Conservation (phyloP, 1,284 basidiomycete species). For the Apiotrichum brassicae region DNA sequence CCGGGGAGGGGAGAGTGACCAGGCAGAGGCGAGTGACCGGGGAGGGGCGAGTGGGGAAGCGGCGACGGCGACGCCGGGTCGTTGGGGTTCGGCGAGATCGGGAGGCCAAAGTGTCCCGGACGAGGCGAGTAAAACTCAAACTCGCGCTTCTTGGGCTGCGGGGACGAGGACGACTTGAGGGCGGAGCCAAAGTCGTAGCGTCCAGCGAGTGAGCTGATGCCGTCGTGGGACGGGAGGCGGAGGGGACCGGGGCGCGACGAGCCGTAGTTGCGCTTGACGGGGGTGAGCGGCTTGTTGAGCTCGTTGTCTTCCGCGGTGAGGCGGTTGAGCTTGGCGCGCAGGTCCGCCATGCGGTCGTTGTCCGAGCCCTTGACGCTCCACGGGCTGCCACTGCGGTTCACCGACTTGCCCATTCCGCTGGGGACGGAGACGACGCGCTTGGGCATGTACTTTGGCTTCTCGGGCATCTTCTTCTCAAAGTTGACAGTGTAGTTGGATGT, state of each 20-base stretch:
- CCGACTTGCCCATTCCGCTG: slow-evolving; percentile 33
- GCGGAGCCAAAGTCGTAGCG: slow-evolving; percentile 53
- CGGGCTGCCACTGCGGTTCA: slow-evolving; percentile 30
- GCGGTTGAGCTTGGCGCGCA: slow-evolving; percentile 49
- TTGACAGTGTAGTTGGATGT: slow-evolving; percentile 69
- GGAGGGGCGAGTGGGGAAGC: background rate
- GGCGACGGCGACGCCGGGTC: slow-evolving; percentile 2
- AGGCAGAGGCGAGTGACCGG: no score
- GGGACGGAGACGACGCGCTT: slow-evolving; percentile 20
- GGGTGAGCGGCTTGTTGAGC: slow-evolving; percentile 8
- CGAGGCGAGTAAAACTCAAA: slow-evolving; percentile 41
- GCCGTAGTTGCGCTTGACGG: slow-evolving; percentile 13
- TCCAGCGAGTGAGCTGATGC: slow-evolving; percentile 24
- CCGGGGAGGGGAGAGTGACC: background rate
- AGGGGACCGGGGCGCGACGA: slow-evolving; percentile 10
- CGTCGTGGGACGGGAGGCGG: slow-evolving; percentile 22
- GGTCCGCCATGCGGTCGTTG: slow-evolving; percentile 44
- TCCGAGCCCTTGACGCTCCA: slow-evolving; percentile 46
- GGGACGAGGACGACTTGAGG: slow-evolving; percentile 43
- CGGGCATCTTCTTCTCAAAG: slow-evolving; percentile 32
- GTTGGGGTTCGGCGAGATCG: background rate
- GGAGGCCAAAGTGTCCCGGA: slow-evolving; percentile 18
- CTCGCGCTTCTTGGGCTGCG: slow-evolving; percentile 1
- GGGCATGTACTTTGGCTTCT: slow-evolving; percentile 15
- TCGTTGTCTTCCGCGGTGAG: slow-evolving; percentile 48